phyloP scores from a whole-genome alignment of 805 yeast genomes.

The Starmerella apis region DNA sequence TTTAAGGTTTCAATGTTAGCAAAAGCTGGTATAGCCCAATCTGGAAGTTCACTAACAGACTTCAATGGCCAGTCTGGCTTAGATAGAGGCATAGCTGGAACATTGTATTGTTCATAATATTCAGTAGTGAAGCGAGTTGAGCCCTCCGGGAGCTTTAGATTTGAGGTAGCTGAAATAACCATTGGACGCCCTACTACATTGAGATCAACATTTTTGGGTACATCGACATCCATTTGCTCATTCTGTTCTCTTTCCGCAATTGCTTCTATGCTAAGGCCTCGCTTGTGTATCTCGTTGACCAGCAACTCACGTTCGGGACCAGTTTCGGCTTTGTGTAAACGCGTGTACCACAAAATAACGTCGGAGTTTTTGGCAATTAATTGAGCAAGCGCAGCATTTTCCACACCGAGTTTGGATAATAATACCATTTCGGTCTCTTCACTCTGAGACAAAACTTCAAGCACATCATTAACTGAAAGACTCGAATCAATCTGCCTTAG shows the following conservation, averaged over 20 bases:
- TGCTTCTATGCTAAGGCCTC: conserved; percentile 11
- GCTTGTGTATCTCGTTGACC: conserved; percentile 25
- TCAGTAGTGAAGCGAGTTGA: conserved; percentile 66
- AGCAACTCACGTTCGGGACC: conserved; percentile 34
- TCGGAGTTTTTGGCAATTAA: conserved; percentile 42
- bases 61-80: conserved; percentile 32
- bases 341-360: conserved; percentile 46
- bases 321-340: conserved; percentile 34
- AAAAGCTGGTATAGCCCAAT: conserved; percentile 73
- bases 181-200: conserved; percentile 65
- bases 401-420: conserved; percentile 43
- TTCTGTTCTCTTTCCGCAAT: not conserved
- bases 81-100: conserved; percentile 52
- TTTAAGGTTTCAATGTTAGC: conserved; percentile 61
- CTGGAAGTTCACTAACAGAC: conserved; percentile 54
- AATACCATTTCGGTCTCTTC: conserved; percentile 40
- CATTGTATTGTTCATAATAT: conserved; percentile 74
- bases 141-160: conserved; percentile 69
- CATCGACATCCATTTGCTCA: conserved; percentile 25
- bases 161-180: conserved; percentile 53
- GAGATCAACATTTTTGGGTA: conserved; percentile 50
- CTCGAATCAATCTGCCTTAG: conserved; percentile 25
- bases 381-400: conserved; percentile 42
- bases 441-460: conserved; percentile 32
- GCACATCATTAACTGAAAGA: conserved; percentile 27